These are phyloP conservation scores for Metschnikowia colocasiae DNA, from an alignment of 805 yeast genomes.

Conservation along the genomic window DNA sequence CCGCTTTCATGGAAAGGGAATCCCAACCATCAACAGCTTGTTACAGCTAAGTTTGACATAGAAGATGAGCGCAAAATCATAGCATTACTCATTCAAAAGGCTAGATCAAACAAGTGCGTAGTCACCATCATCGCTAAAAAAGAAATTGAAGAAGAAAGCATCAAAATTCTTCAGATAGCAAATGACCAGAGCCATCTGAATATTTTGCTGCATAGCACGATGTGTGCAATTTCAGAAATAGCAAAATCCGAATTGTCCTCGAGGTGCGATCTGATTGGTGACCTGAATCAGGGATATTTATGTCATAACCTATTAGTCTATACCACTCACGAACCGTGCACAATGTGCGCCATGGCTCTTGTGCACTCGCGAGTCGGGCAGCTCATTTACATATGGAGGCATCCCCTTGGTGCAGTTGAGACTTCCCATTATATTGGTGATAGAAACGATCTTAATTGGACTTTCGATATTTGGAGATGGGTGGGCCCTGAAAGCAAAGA, in stretches of 20 bases:
- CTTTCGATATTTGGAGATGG: conserved; percentile 81
- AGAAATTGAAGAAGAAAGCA: conserved; percentile 21
- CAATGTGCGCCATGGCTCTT: conserved; percentile 95
- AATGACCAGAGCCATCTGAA: conserved; percentile 41
- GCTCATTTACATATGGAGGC: conserved; percentile 52
- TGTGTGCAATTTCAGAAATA: conserved; percentile 63
- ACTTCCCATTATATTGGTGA: conserved; percentile 72
- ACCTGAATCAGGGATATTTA: conserved; percentile 45
- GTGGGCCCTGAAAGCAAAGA: conserved; percentile 27
- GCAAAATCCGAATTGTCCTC: conserved; percentile 51
- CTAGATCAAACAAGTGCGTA: conserved; percentile 22
- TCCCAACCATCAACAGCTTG: conserved; percentile 67
- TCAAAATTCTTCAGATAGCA: conserved; percentile 32
- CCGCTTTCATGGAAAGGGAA: conserved; percentile 94
- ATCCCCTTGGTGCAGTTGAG: conserved; percentile 52
- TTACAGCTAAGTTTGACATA: conserved; percentile 51
- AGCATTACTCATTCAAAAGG: conserved; percentile 10
- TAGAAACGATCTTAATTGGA: conserved; percentile 77
- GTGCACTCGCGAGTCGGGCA: conserved; percentile 82
- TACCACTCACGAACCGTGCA: conserved; percentile 93
- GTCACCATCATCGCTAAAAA: conserved; percentile 68
- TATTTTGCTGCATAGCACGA: conserved; percentile 70
- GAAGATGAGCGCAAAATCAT: conserved; percentile 34
- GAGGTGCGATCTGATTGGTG: conserved; percentile 21
- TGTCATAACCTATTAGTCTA: conserved; percentile 76